A percentile compares a stretch with the other conserved stretches of the same genome.
These are phyloP conservation scores for Aurifilum marmelostoma DNA, from an alignment of 2,329 filamentous ascomycete genomes.

Conservation along the genomic window DNA sequence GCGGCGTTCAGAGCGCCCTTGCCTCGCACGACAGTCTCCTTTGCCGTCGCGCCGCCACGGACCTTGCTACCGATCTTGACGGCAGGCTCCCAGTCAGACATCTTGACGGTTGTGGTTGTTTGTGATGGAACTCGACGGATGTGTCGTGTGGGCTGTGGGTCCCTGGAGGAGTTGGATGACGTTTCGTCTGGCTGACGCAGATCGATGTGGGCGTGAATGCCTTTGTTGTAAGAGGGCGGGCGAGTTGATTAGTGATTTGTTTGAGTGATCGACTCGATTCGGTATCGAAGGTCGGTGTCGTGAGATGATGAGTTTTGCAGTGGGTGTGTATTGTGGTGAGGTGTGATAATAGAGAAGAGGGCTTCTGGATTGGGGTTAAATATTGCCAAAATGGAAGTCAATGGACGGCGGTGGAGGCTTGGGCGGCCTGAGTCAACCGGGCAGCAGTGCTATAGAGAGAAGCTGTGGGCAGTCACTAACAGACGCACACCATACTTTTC, in stretches of 20 bases:
- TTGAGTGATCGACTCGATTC: background rate
- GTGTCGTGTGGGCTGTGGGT: constrained; percentile 24
- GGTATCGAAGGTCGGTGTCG: constrained; percentile 3
- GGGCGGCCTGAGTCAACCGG: constrained; percentile 38
- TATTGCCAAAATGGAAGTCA: constrained; percentile 34
- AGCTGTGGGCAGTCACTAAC: constrained; percentile 1
- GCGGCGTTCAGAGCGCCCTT: constrained; percentile 86
- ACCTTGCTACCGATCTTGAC: constrained; percentile 94
- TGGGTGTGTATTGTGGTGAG: constrained; percentile 18
- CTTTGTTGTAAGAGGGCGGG: background rate
- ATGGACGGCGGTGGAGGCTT: constrained; percentile 39
- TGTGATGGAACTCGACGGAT: too few relatives aligned
- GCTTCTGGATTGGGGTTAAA: constrained; percentile 22
- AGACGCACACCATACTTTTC: background rate
- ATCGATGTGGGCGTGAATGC: background rate
- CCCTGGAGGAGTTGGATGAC: constrained; percentile 26
- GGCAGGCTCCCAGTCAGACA: constrained; percentile 81
- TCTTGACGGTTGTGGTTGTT: constrained; percentile 57
- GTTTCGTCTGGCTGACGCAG: constrained; percentile 28
- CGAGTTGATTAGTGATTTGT: background rate
- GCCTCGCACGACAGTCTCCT: constrained; percentile 88
- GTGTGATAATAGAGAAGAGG: constrained; percentile 4
- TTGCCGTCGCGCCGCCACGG: constrained; percentile 66
- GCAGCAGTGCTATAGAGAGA: constrained; percentile 30
- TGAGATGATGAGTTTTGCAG: constrained; percentile 24